Evolutionary conservation across 106 monocot genomes (phyloP).

Genomic region (Xerophyta viscosa): DNA sequence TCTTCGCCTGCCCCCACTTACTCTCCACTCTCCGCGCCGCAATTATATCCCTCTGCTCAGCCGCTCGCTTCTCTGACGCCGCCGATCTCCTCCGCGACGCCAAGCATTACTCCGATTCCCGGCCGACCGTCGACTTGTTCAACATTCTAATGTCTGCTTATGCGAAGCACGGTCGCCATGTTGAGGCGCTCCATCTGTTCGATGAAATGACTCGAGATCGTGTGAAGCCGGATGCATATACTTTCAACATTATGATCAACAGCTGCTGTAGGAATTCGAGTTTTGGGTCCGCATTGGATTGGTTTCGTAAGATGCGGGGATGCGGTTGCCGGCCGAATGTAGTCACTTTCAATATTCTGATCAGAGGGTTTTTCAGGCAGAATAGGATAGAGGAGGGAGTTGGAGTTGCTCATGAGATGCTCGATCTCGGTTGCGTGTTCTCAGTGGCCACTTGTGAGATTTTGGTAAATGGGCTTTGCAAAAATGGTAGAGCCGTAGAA

Average conservation of each 20-base stretch:
- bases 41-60: slow-evolving; percentile 33
- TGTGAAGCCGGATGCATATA: slow-evolving; percentile 53
- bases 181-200: slow-evolving; percentile 30
- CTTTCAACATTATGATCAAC: slow-evolving; percentile 69
- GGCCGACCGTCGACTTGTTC: slow-evolving; percentile 27
- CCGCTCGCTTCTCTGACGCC: slow-evolving; percentile 38
- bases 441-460: slow-evolving; percentile 67
- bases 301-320: slow-evolving; percentile 58
- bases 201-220: slow-evolving; percentile 41
- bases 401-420: slow-evolving; percentile 68
- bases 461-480: slow-evolving; percentile 52
- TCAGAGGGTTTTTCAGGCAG: slow-evolving; percentile 47
- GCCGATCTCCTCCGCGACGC: slow-evolving; percentile 18
- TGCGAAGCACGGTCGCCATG: slow-evolving; percentile 17
- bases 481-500: slow-evolving; percentile 21
- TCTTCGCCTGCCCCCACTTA: slow-evolving; percentile 63
- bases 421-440: slow-evolving; percentile 48
- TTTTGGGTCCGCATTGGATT: slow-evolving; percentile 30
- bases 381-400: slow-evolving; percentile 51
- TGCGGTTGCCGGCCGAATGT: slow-evolving; percentile 47
- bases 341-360: slow-evolving; percentile 77
- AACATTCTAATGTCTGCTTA: slow-evolving; percentile 51
- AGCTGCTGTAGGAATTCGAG: slow-evolving; percentile 20
- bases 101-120: slow-evolving; percentile 33
- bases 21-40: slow-evolving; percentile 38